Base-by-base conservation (phyloP, 108 stramenopile species). In the Nitzschia sp. region DNA sequence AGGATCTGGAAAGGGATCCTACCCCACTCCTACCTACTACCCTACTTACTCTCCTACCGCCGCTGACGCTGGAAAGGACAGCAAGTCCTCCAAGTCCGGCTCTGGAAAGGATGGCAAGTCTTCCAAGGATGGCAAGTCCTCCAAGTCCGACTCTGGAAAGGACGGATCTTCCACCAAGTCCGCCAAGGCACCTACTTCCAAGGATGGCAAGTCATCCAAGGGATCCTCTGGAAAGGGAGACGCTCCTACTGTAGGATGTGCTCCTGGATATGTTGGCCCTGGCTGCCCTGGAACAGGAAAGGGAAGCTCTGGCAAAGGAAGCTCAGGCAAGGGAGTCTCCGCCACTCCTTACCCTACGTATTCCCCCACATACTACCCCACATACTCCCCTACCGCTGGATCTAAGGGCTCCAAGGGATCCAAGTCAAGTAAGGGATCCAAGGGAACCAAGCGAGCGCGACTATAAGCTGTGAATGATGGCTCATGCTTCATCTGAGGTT, bases 401-500 rank as follows among this genome's bases (percentile, higher is more conserved):
- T 17, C 46, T 17, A 17, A 15, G 57, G 29, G 38, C 10, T 40
- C 38, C 3, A 25, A 24, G 21, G 53, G 53, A 3, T 22, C 21
- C 53, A 48, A 48, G 46, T 48, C 46, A 2, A 48, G 46, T 48
- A 48, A 48, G 6, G 46, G 46, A 17, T 43, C 42, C 61, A 62
- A 58, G 21, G 43, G 61, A 17, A 62, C 42, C 61, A 62, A 62
- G 43, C 61, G 61, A 8, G 40, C 21, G 21, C 7, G 42, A 62
- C 21, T 46, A 62, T 62, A 62, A 46, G 43, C n/a, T 22, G 41
- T 19, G 22, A 39, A 34, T 62, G 12, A 46, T 25, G 61, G 42
- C 41, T 43, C 61, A 62, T 62, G 61, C 61, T 62, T 62, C 61
- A 62, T 62, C 61, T 62, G 61, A 62, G 61, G 61, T 62, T 62